Base-by-base conservation (phyloP, 306 rosid genomes). In the Gleditsia sinensis region DNA sequence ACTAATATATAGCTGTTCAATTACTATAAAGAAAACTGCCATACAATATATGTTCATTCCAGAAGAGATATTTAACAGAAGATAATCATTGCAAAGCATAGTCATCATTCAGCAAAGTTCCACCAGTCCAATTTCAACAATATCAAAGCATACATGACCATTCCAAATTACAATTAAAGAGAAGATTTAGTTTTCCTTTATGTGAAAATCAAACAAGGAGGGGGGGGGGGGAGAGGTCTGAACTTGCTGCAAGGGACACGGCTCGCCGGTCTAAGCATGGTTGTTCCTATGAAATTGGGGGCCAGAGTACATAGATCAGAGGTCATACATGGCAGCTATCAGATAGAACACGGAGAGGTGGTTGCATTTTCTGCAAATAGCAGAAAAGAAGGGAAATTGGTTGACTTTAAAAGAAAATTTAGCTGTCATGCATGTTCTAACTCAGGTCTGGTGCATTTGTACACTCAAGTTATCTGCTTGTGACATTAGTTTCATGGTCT, bases 1-100 rank as follows among this genome's bases (percentile, higher is more conserved):
- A 56, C 51, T 75, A 25, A 67, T 55, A 21, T 0, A 49, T 19
- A n/a, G 1, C 19, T 49, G 54, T 9, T 54, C 7, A 11, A 23
- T n/a, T n/a, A n/a, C n/a, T n/a, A n/a, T n/a, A 54, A 46, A 46
- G 8, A 46, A n/a, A 46, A 5, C 21, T 46, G 4, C 53, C 24
- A 50, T n/a, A n/a, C n/a, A n/a, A 6, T 36, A 10, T 10, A 54
- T 54, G n/a, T 0, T 24, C 43, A 33, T 58, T 46, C 19, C 24
- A 6, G 5, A 23, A 34, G 4, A 60, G 37, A 46, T 60, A 8
- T 54, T 75, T 27, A 75, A 51, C 19, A 51, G 16, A 65, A 56
- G 59, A 42, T 53, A 64, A 48, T 23, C 49, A 32, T 13, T 59
- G 63, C 75, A 77, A 50, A 50, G 13, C 25, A 50, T 50, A 20